A percentile compares a stretch with the other conserved stretches of the same genome.
phyloP scores from a whole-genome alignment of 2,329 filamentous ascomycete species.

The Epichloe festucae region DNA sequence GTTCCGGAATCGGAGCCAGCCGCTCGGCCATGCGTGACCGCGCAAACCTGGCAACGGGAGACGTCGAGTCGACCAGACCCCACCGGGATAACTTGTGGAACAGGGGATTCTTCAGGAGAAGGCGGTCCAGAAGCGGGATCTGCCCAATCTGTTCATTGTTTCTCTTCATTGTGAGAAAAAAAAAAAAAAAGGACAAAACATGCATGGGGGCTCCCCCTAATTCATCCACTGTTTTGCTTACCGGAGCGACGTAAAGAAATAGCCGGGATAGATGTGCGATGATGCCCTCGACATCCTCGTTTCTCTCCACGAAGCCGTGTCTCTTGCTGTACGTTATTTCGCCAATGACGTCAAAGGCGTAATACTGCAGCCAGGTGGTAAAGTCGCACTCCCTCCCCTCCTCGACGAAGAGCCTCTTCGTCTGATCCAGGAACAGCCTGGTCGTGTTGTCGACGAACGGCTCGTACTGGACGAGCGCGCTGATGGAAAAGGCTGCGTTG shows the following conservation, averaged over 20 bases:
- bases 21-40: constrained; percentile 17
- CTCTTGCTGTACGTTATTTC: constrained; percentile 28
- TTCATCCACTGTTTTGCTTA: constrained; percentile 8
- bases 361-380: constrained; percentile 37
- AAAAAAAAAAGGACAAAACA: too few species aligned
- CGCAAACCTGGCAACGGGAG: constrained; percentile 14
- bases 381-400: constrained; percentile 31
- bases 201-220: too few species aligned
- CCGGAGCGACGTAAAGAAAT: constrained; percentile 1
- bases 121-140: constrained; percentile 8
- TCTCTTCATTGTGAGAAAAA: too few species aligned
- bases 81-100: constrained; percentile 7
- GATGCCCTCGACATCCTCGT: constrained; percentile 29
- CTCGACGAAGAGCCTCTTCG: background rate
- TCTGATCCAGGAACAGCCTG: background rate
- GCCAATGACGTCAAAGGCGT: constrained; percentile 38
- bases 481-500: background rate
- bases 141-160: constrained; percentile 10
- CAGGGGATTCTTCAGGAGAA: constrained; percentile 37
- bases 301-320: constrained; percentile 32
- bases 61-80: constrained; percentile 14
- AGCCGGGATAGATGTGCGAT: constrained; percentile 16
- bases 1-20: too few species aligned
- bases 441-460: background rate
- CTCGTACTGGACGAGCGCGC: background rate